These are phyloP conservation scores for Phytophthora palmivora DNA, from an alignment of 352 stramenopile genomes.

Conservation along the genomic window DNA sequence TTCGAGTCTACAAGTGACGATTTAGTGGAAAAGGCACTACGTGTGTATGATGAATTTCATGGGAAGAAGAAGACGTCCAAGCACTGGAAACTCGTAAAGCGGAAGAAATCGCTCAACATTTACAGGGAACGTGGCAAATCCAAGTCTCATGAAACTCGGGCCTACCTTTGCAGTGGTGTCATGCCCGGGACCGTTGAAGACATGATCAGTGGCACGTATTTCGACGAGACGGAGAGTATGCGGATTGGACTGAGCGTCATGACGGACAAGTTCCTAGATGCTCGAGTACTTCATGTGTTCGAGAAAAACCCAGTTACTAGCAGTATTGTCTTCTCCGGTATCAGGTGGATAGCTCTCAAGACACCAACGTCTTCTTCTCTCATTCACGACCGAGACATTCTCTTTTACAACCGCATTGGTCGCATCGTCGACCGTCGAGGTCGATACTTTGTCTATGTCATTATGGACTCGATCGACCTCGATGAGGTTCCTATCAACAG, in stretches of 20 bases:
- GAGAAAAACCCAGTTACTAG: constrained; percentile 49
- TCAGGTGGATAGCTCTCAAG: constrained; percentile 74
- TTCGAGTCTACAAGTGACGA: constrained; percentile 62
- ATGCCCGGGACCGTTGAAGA: constrained; percentile 66
- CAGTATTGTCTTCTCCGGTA: constrained; percentile 64
- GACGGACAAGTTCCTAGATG: constrained; percentile 60
- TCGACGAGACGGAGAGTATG: constrained; percentile 64
- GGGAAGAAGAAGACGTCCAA: constrained; percentile 33
- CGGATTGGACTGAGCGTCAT: constrained; percentile 51
- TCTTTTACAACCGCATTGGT: constrained; percentile 67
- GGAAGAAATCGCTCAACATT: constrained; percentile 62
- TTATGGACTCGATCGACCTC: constrained; percentile 68
- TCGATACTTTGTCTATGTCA: constrained; percentile 67
- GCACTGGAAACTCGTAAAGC: constrained; percentile 65
- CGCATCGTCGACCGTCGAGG: constrained; percentile 63
- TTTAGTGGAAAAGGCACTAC: constrained; percentile 61
- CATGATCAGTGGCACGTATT: constrained; percentile 56
- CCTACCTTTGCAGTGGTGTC: constrained; percentile 56
- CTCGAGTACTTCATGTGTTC: constrained; percentile 65
- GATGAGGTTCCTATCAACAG: constrained; percentile 54
- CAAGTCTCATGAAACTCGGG: constrained; percentile 6
- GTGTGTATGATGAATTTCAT: constrained; percentile 68
- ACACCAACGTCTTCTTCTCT: constrained; percentile 36
- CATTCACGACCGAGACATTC: constrained; percentile 62
- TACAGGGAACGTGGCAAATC: constrained; percentile 50